Percentiles rank a stretch among this genome's conserved stretches.
Conservation (phyloP, 1,284 basidiomycete species). For the Ustilago shanxiensis region DNA sequence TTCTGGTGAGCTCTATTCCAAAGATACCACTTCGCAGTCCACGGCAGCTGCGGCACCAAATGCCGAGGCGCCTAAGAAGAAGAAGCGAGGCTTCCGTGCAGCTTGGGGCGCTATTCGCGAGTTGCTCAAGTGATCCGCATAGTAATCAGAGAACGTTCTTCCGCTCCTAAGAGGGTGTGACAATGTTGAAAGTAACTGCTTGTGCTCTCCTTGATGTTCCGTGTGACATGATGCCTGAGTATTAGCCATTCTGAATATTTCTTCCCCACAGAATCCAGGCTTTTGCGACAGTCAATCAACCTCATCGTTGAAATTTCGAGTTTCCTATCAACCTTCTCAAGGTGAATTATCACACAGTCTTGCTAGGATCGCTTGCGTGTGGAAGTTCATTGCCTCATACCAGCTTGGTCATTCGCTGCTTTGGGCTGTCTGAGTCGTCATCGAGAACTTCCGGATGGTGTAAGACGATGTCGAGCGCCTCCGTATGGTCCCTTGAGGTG, state of each 20-base stretch:
- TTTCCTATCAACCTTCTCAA: too few species aligned
- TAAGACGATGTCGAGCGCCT: constrained; percentile 2
- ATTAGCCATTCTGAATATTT: too few species aligned
- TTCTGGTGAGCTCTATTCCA: constrained; percentile 23
- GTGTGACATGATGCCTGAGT: too few species aligned
- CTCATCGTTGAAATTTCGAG: too few species aligned
- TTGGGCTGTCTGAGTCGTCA: not conserved
- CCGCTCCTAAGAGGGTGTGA: not conserved
- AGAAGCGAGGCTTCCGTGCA: constrained; percentile 33
- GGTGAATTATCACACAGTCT: too few species aligned
- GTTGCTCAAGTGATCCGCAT: constrained; percentile 17
- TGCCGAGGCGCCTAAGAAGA: constrained; percentile 6
- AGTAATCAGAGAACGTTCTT: not conserved
- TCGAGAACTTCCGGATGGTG: not conserved
- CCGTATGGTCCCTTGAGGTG: not conserved
- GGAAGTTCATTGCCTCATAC: too few species aligned
- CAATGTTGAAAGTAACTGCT: not conserved
- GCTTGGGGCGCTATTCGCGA: constrained; percentile 36
- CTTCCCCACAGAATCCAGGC: too few species aligned
- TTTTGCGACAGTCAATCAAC: too few species aligned
- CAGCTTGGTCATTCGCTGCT: too few species aligned
- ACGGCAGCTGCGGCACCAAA: not conserved
- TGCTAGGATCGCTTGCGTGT: too few species aligned
- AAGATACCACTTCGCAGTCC: constrained; percentile 2
- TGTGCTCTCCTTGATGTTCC: not conserved